These are phyloP conservation scores for Eucalyptus cloeziana DNA, from an alignment of 345 rosid species.

Conservation along the genomic window DNA sequence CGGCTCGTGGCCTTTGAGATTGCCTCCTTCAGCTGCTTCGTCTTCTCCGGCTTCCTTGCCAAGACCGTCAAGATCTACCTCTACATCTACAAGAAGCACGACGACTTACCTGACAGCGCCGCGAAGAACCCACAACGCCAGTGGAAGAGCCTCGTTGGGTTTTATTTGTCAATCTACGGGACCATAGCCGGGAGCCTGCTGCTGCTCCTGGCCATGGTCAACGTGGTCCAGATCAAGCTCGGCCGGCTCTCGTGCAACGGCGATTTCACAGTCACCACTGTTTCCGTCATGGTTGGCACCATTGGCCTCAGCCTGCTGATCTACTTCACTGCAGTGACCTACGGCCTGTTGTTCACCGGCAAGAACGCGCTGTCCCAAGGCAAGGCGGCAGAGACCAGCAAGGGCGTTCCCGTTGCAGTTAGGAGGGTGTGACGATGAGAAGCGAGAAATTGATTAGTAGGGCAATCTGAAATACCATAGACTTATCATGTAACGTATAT, in stretches of 20 bases:
- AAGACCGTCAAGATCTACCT: constrained; percentile 1
- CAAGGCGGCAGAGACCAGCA: not conserved
- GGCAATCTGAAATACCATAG: not conserved
- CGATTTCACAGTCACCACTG: not conserved
- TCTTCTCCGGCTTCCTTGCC: not conserved
- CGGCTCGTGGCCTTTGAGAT: not conserved
- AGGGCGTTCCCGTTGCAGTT: not conserved
- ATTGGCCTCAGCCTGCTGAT: not conserved
- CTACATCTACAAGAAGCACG: not conserved
- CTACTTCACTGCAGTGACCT: not conserved
- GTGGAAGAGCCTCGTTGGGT: not conserved
- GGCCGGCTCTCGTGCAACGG: not conserved
- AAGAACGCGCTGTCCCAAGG: not conserved
- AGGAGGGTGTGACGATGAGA: not conserved
- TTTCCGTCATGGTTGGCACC: not conserved
- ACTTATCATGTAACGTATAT: not conserved
- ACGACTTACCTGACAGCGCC: no score
- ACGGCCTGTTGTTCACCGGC: not conserved
- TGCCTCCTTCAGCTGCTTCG: constrained; percentile 2
- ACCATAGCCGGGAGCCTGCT: not conserved
- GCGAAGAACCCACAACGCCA: not conserved
- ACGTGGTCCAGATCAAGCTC: not conserved
- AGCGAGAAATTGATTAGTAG: not conserved
- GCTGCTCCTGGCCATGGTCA: not conserved
- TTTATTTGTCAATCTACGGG: not conserved